Conservation (phyloP, 768 basidiomycete genomes). For the Artomyces pyxidatus region DNA sequence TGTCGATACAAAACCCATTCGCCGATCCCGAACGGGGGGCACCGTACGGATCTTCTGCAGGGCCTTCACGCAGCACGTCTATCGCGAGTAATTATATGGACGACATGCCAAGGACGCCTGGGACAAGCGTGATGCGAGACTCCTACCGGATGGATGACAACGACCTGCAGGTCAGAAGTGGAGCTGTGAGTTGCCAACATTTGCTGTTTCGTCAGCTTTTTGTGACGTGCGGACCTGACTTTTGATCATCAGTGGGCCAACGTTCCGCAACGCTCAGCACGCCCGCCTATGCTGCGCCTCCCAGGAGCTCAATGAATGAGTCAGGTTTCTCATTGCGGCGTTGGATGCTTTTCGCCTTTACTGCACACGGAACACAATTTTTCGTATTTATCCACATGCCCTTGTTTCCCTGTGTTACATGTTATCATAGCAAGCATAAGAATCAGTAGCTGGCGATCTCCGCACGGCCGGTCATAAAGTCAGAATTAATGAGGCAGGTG, state of each 20-base stretch:
- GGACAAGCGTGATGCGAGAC: background rate
- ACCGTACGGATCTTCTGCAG: background rate
- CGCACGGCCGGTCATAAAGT: background rate
- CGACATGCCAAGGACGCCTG: background rate
- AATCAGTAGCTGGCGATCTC: background rate
- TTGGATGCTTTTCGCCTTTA: background rate
- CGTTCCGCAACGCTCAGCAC: background rate
- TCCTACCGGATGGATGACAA: background rate
- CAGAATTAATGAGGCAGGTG: too few species aligned
- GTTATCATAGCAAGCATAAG: background rate
- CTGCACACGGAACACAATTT: too few species aligned
- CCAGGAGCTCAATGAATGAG: background rate
- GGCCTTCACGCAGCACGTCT: background rate
- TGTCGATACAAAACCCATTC: background rate
- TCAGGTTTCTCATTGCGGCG: background rate
- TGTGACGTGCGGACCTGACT: background rate
- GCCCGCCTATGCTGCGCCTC: background rate
- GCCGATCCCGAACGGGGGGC: conserved; percentile 1
- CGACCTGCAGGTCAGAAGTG: background rate
- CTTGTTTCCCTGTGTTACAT: too few species aligned
- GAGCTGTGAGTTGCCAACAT: background rate
- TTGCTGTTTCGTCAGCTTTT: conserved; percentile 1
- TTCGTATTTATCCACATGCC: too few species aligned
- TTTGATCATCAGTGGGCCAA: conserved; percentile 4
- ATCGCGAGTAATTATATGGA: background rate